Evolutionary conservation across 768 basidiomycete species (phyloP).

Genomic region (Auriculariales sp.): DNA sequence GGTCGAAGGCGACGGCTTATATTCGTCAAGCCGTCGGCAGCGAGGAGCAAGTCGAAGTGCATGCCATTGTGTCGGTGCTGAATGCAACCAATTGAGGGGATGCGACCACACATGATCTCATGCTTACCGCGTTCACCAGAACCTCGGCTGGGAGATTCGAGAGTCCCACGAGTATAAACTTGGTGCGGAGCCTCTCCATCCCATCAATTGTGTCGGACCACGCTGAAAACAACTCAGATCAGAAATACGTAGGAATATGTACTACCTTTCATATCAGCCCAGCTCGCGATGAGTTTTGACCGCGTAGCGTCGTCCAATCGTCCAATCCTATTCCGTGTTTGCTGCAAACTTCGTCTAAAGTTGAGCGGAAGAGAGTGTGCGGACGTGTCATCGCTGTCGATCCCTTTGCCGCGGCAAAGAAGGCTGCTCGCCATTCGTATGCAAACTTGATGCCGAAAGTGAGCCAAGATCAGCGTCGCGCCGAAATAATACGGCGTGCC

Average conservation of each 20-base stretch:
- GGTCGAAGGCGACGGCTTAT: constrained; percentile 1
- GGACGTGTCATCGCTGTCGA: too few species aligned
- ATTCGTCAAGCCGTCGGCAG: neutral
- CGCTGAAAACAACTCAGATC: neutral
- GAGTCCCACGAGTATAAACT: neutral
- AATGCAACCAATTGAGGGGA: neutral
- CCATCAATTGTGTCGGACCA: neutral
- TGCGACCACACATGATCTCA: neutral
- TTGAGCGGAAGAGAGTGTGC: too few species aligned
- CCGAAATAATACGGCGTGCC: too few species aligned
- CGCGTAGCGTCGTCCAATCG: neutral
- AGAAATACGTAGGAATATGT: neutral
- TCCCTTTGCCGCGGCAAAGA: too few species aligned
- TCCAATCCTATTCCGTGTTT: constrained; percentile 1
- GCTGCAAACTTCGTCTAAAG: neutral
- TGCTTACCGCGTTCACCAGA: neutral
- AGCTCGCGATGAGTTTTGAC: neutral
- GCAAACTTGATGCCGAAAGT: too few species aligned
- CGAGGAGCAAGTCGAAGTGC: constrained; percentile 1
- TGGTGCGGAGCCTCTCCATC: neutral
- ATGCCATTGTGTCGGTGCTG: neutral
- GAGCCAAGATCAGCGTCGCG: too few species aligned
- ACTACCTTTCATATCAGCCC: neutral
- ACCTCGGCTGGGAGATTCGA: neutral
- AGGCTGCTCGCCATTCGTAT: too few species aligned